These are phyloP conservation scores for Phytophthora fragariae DNA, from an alignment of 352 stramenopile genomes.

Conservation along the genomic window DNA sequence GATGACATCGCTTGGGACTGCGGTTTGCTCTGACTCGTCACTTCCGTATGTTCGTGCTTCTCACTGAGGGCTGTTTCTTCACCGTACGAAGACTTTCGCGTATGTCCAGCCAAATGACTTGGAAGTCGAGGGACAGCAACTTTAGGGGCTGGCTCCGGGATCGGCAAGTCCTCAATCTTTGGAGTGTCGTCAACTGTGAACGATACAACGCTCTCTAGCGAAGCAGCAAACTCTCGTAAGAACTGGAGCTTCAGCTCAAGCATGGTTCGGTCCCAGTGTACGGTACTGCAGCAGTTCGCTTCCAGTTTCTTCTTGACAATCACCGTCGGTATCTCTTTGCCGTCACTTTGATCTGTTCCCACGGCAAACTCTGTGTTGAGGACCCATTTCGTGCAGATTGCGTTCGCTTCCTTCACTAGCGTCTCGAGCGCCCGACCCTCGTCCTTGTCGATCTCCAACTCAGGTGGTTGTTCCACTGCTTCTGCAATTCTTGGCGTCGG, in stretches of 20 bases:
- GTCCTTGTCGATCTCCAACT: conserved; percentile 32
- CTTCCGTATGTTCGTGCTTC: conserved; percentile 3
- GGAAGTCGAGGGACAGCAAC: conserved; percentile 21
- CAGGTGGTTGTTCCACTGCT: conserved; percentile 33
- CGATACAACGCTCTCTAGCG: conserved; percentile 44
- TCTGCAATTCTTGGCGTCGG: conserved; percentile 35
- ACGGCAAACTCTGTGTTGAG: conserved; percentile 59
- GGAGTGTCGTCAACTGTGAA: conserved; percentile 21
- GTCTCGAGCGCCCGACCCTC: conserved; percentile 31
- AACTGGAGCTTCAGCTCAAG: conserved; percentile 58
- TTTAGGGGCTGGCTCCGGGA: conserved; percentile 21
- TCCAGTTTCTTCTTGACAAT: conserved; percentile 63
- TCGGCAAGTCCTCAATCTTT: conserved; percentile 35
- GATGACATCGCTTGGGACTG: conserved; percentile 14
- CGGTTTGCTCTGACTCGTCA: conserved; percentile 9
- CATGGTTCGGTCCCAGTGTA: conserved; percentile 53
- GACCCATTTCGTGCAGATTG: conserved; percentile 61
- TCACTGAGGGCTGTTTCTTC: conserved; percentile 18
- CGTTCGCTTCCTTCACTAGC: conserved; percentile 66
- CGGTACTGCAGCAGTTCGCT: conserved; percentile 46
- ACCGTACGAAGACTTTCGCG: conserved; percentile 1
- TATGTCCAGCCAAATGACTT: conserved; percentile 20
- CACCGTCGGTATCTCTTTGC: conserved; percentile 17
- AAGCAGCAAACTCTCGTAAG: conserved; percentile 55
- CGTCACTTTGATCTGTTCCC: conserved; percentile 10